Evolutionary conservation across 352 stramenopile species (phyloP).

Genomic region (Phytopythium aichiense): DNA sequence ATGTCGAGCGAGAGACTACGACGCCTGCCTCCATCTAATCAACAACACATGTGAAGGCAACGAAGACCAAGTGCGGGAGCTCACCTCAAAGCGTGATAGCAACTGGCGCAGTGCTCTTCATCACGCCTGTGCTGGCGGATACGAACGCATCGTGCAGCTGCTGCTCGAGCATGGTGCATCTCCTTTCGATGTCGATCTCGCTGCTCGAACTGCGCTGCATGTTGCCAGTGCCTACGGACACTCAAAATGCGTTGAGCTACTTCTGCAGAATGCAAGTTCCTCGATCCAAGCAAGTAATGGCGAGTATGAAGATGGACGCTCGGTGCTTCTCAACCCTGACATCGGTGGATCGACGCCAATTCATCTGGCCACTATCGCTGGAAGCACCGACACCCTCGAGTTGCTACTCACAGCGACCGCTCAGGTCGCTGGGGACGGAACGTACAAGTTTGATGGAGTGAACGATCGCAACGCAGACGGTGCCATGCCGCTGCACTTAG

Average conservation of each 20-base stretch:
- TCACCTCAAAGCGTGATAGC: slow-evolving; percentile 8
- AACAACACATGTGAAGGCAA: slow-evolving; percentile 16
- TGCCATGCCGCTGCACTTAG: slow-evolving; percentile 54
- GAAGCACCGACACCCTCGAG: slow-evolving; percentile 39
- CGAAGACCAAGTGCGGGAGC: background rate
- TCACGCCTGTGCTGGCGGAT: slow-evolving; percentile 38
- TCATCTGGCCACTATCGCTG: slow-evolving; percentile 25
- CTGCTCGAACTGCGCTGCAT: slow-evolving; percentile 51
- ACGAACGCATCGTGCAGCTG: slow-evolving; percentile 41
- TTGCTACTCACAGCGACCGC: slow-evolving; percentile 50
- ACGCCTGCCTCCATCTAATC: slow-evolving; percentile 30
- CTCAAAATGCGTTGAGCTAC: slow-evolving; percentile 46
- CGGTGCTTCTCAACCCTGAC: slow-evolving; percentile 4
- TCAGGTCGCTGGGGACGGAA: slow-evolving; percentile 20
- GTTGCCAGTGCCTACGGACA: slow-evolving; percentile 46
- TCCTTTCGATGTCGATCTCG: slow-evolving; percentile 31
- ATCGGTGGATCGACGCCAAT: slow-evolving; percentile 26
- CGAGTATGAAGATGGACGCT: background rate
- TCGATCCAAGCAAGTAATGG: background rate
- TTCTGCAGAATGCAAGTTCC: slow-evolving; percentile 18
- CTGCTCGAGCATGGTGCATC: slow-evolving; percentile 36
- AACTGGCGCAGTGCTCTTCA: slow-evolving; percentile 44
- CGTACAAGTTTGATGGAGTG: slow-evolving; percentile 56
- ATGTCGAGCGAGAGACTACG: slow-evolving; percentile 43
- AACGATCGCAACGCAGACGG: slow-evolving; percentile 39